These are phyloP conservation scores for Alternaria tenuissima DNA, from an alignment of 2,329 filamentous ascomycete species.

Conservation along the genomic window DNA sequence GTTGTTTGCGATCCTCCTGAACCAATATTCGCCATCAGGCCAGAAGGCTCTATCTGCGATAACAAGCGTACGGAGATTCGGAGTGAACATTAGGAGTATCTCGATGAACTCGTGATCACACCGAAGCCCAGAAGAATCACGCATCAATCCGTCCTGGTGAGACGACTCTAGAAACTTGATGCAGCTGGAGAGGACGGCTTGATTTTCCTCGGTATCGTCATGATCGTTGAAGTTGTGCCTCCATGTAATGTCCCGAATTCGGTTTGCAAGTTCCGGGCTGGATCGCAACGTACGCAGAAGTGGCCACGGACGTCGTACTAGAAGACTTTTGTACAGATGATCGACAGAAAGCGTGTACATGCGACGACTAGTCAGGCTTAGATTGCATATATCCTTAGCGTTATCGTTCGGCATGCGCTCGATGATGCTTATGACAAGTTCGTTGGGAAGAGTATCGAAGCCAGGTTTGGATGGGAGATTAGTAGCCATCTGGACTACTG, in stretches of 20 bases:
- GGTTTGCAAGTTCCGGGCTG: slow-evolving; percentile 3
- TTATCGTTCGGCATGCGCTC: slow-evolving; percentile 10
- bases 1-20: background rate
- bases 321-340: slow-evolving; percentile 6
- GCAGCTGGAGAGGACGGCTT: background rate
- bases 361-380: slow-evolving; percentile 11
- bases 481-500: slow-evolving; percentile 2
- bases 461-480: background rate
- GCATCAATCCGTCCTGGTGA: background rate
- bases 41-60: slow-evolving; percentile 7
- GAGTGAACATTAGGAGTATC: slow-evolving; percentile 8
- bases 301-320: slow-evolving; percentile 12
- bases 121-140: background rate
- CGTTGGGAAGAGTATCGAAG: slow-evolving; percentile 11
- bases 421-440: slow-evolving; percentile 12
- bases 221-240: background rate
- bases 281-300: slow-evolving; percentile 3
- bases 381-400: slow-evolving; percentile 3
- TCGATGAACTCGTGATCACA: slow-evolving; percentile 6
- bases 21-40: slow-evolving; percentile 7
- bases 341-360: slow-evolving; percentile 12
- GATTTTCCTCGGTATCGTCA: background rate
- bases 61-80: slow-evolving; percentile 4
- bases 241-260: slow-evolving; percentile 9
- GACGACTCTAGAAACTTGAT: background rate